Conservation (phyloP, 1,284 basidiomycete species). For the Trametes hirsuta region DNA sequence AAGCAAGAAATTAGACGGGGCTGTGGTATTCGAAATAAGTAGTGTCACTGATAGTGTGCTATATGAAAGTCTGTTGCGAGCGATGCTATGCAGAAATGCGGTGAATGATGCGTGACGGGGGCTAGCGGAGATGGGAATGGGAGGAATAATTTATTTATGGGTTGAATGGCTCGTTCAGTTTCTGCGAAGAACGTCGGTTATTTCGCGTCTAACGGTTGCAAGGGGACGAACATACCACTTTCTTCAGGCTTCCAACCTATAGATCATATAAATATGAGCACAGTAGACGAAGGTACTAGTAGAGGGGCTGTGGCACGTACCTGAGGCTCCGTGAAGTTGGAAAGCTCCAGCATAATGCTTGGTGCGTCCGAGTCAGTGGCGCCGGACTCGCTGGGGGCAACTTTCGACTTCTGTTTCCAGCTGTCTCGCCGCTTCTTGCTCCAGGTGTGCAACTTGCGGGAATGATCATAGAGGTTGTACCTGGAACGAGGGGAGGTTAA, state of each 20-base stretch:
- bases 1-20: too few relatives aligned
- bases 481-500: background rate
- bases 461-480: slow-evolving; percentile 17
- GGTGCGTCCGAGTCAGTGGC: background rate
- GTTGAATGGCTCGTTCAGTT: background rate
- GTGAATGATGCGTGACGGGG: background rate
- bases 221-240: background rate
- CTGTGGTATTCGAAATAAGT: too few relatives aligned
- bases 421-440: slow-evolving; percentile 12
- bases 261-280: background rate
- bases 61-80: background rate
- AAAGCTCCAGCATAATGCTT: slow-evolving; percentile 2
- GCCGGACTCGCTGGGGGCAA: background rate
- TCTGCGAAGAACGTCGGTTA: background rate
- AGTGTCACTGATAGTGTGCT: too few relatives aligned
- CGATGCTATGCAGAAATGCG: background rate
- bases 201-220: background rate
- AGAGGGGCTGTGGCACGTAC: background rate
- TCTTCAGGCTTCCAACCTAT: slow-evolving; percentile 5
- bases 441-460: slow-evolving; percentile 14
- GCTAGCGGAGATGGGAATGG: too few relatives aligned
- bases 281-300: too few relatives aligned
- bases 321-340: slow-evolving; percentile 14
- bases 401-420: slow-evolving; percentile 9
- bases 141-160: background rate